phyloP scores from a whole-genome alignment of 352 stramenopile genomes.

The Elongisporangium anandrum region DNA sequence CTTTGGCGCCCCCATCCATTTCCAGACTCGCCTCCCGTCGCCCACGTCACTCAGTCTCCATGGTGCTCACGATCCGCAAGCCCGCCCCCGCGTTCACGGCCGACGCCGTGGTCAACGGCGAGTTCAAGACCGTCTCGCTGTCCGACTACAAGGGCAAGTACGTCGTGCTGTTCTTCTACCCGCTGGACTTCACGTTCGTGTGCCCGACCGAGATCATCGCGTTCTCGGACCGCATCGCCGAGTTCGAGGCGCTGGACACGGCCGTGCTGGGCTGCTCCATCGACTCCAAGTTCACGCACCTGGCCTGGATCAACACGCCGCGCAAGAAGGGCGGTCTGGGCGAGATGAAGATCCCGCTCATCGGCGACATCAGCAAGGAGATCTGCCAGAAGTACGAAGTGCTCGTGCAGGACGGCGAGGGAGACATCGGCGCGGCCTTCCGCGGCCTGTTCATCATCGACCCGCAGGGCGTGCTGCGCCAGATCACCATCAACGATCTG shows the following conservation, averaged over 20 bases:
- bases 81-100: conserved; percentile 73
- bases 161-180: conserved; percentile 92
- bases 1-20: too few species aligned
- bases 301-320: conserved; percentile 88
- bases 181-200: conserved; percentile 91
- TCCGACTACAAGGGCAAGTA: conserved; percentile 88
- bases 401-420: conserved; percentile 54
- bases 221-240: conserved; percentile 76
- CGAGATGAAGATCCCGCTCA: conserved; percentile 88
- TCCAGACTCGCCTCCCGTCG: not conserved
- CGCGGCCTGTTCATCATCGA: conserved; percentile 92
- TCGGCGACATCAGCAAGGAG: conserved; percentile 89
- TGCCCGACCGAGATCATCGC: conserved; percentile 90
- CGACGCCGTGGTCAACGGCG: conserved; percentile 69
- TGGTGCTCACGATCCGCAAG: conserved; percentile 65
- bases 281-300: conserved; percentile 87
- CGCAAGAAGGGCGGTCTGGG: conserved; percentile 88
- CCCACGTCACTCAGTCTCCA: conserved; percentile 10
- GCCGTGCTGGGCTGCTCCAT: conserved; percentile 75
- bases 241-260: conserved; percentile 78
- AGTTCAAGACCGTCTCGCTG: conserved; percentile 83
- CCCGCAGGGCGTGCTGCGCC: conserved; percentile 67
- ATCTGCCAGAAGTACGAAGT: conserved; percentile 83
- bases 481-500: conserved; percentile 89
- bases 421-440: conserved; percentile 70